A percentile compares a stretch with the other conserved stretches of the same genome.
Evolutionary conservation across 2,329 filamentous ascomycete genomes (phyloP).

Genomic region (Bipolaris victoriae): DNA sequence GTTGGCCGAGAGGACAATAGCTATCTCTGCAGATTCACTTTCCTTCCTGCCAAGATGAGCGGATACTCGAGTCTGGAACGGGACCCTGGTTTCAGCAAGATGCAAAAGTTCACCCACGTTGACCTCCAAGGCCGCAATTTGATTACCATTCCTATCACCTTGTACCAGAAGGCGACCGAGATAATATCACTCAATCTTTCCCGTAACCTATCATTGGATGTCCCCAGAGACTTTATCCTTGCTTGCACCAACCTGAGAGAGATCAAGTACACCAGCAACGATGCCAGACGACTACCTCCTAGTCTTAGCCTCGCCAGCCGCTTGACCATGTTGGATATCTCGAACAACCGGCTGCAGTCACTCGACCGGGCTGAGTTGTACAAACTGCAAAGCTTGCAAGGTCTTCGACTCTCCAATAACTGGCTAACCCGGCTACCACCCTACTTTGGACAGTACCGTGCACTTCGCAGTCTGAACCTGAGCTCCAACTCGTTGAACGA

Average conservation of each 20-base stretch:
- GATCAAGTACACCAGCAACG: conserved; percentile 95
- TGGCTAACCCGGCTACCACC: conserved; percentile 77
- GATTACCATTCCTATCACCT: conserved; percentile 89
- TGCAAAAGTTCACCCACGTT: conserved; percentile 91
- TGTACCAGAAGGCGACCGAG: conserved; percentile 89
- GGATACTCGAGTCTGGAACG: conserved; percentile 74
- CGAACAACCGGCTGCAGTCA: conserved; percentile 89
- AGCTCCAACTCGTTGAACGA: conserved; percentile 89
- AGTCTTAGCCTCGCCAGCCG: conserved; percentile 81
- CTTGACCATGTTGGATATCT: conserved; percentile 89
- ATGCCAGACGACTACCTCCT: conserved; percentile 81
- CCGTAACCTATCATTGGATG: conserved; percentile 86
- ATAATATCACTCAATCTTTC: conserved; percentile 96
- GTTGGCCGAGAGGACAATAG: conserved; percentile 96
- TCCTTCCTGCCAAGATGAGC: conserved; percentile 85
- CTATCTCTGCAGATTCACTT: conserved; percentile 94
- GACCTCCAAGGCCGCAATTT: conserved; percentile 89
- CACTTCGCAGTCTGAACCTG: conserved; percentile 82
- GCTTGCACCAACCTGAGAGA: conserved; percentile 89
- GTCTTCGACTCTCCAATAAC: conserved; percentile 94
- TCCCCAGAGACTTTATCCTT: conserved; percentile 95
- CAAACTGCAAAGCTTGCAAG: conserved; percentile 76
- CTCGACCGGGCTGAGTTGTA: conserved; percentile 84
- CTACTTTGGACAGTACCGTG: conserved; percentile 81
- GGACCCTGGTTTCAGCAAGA: conserved; percentile 80